Conservation (phyloP, 2,329 filamentous ascomycete species). For the Aspergillus phoenicis region DNA sequence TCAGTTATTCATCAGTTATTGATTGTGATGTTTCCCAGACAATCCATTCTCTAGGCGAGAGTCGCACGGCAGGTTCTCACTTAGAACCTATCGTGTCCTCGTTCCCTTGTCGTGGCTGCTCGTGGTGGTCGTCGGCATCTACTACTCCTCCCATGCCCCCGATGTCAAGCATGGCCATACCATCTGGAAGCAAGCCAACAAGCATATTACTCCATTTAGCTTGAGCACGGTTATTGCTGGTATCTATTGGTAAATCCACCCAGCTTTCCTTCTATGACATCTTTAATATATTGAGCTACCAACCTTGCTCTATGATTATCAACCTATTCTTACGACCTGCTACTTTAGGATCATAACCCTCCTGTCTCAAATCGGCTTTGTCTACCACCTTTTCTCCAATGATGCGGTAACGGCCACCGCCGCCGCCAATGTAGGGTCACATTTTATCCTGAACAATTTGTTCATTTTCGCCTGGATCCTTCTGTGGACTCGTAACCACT, state of each 20-base stretch:
- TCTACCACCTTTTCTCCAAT: conserved; percentile 73
- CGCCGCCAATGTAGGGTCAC: conserved; percentile 75
- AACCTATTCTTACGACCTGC: not conserved
- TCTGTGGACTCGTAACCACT: conserved; percentile 76
- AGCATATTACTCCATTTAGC: conserved; percentile 71
- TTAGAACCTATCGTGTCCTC: conserved; percentile 75
- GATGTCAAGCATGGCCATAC: conserved; percentile 63
- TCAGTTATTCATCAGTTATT: not conserved
- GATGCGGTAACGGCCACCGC: conserved; percentile 65
- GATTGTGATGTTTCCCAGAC: conserved; percentile 10
- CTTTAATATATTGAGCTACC: not conserved
- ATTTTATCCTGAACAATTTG: conserved; percentile 86
- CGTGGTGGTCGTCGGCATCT: conserved; percentile 70
- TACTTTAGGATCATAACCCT: conserved; percentile 68
- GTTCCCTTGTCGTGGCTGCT: conserved; percentile 75
- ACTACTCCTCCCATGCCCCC: conserved; percentile 70
- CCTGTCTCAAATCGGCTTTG: conserved; percentile 73
- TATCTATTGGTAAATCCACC: conserved; percentile 71
- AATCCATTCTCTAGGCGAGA: conserved; percentile 78
- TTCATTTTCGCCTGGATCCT: conserved; percentile 80
- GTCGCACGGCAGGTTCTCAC: conserved; percentile 60
- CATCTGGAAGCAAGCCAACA: conserved; percentile 74
- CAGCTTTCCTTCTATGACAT: not conserved
- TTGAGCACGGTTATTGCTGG: conserved; percentile 65
- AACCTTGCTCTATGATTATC: not conserved